Evolutionary conservation across 129 eudicot genomes (phyloP).

Genomic region (Smallanthus sonchifolius): DNA sequence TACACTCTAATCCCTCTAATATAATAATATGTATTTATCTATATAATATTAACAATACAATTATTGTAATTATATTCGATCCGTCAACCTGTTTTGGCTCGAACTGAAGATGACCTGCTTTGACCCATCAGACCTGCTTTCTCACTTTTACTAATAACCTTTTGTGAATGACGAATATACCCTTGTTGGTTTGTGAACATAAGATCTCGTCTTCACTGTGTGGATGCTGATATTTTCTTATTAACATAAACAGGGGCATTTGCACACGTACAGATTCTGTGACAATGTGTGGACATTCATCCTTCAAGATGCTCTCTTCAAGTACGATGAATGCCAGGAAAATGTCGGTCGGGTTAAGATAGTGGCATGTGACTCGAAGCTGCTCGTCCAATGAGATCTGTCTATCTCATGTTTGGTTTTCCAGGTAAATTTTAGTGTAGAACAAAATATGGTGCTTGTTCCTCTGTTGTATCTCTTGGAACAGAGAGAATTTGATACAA

Average conservation of each 20-base stretch:
- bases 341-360: slow-evolving; percentile 76
- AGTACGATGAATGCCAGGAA: slow-evolving; percentile 71
- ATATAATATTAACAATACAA: not conserved
- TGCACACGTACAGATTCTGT: slow-evolving; percentile 95
- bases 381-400: slow-evolving; percentile 47
- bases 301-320: slow-evolving; percentile 69
- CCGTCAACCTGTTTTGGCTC: not conserved
- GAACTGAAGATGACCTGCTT: not conserved
- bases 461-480: slow-evolving; percentile 28
- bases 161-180: not conserved
- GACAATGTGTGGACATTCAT: slow-evolving; percentile 98
- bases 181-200: not conserved
- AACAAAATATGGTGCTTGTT: slow-evolving; percentile 18
- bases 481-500: slow-evolving; percentile 20
- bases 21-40: too few relatives aligned
- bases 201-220: not conserved
- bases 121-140: not conserved
- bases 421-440: slow-evolving; percentile 29
- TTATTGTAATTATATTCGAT: not conserved
- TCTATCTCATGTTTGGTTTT: slow-evolving; percentile 2
- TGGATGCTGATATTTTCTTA: slow-evolving; percentile 17
- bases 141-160: not conserved
- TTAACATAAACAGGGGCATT: slow-evolving; percentile 66
- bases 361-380: slow-evolving; percentile 64
- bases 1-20: too few relatives aligned